Percentiles rank a stretch among this genome's conserved stretches.
phyloP scores from a whole-genome alignment of 768 basidiomycete genomes.

The Trametes cubensis region DNA sequence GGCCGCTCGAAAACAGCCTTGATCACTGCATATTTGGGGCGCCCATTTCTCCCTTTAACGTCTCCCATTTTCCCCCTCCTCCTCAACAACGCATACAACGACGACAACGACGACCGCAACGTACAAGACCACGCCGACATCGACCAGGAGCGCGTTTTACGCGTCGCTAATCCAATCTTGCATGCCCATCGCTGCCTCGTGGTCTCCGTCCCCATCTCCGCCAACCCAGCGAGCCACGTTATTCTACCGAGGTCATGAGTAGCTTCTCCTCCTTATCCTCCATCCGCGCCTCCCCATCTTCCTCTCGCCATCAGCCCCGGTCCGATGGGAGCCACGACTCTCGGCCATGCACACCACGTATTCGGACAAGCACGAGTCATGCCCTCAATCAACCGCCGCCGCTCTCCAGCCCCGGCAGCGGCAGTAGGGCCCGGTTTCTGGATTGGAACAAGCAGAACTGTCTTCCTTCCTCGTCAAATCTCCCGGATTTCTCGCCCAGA shows the following conservation, averaged over 20 bases:
- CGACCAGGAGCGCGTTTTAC: conserved; percentile 22
- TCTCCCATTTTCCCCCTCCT: conserved; percentile 7
- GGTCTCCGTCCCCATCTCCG: conserved; percentile 23
- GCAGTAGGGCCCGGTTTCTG: conserved; percentile 16
- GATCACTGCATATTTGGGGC: conserved; percentile 23
- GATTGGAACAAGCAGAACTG: conserved; percentile 11
- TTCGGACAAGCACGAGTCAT: conserved; percentile 18
- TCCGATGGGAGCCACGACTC: conserved; percentile 16
- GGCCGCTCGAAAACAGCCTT: conserved; percentile 7
- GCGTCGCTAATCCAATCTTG: conserved; percentile 21
- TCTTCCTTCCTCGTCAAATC: conserved; percentile 21
- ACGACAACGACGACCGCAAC: conserved; percentile 18
- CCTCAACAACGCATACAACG: conserved; percentile 13
- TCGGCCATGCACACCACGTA: conserved; percentile 22
- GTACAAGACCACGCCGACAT: conserved; percentile 6
- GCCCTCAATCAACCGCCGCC: conserved; percentile 5
- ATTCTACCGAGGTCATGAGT: conserved; percentile 29
- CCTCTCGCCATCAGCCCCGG: conserved; percentile 19
- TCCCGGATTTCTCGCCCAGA: conserved; percentile 18
- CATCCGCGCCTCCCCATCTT: conserved; percentile 23
- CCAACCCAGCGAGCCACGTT: conserved; percentile 31
- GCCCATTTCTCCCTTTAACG: neutral
- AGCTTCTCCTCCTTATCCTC: conserved; percentile 27
- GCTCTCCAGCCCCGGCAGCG: conserved; percentile 19
- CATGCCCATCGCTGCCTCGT: conserved; percentile 27